Percentiles rank a stretch among this genome's conserved stretches.
phyloP scores from a whole-genome alignment of 1,284 basidiomycete genomes.

The Ustilago trichophora region DNA sequence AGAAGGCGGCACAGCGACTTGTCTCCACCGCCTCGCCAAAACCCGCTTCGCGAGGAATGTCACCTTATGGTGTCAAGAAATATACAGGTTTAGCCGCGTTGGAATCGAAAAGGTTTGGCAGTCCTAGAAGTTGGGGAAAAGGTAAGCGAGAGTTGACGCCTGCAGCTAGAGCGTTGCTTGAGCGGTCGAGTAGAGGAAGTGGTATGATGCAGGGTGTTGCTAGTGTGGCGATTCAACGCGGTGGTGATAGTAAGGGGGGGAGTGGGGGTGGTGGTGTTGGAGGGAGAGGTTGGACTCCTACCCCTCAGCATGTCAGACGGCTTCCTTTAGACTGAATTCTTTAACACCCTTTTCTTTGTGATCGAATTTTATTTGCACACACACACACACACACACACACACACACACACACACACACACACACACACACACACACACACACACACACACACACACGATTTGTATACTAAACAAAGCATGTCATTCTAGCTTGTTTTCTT shows the following conservation, averaged over 20 bases:
- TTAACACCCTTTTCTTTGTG: not conserved
- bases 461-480: too few species aligned
- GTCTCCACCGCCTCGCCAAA: too few species aligned
- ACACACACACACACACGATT: too few species aligned
- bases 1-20: slow-evolving; percentile 29
- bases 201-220: not conserved
- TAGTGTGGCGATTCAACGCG: not conserved
- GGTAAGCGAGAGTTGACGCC: slow-evolving; percentile 17
- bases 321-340: not conserved
- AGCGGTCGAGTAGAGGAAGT: slow-evolving; percentile 22
- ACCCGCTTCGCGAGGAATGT: not conserved
- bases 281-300: slow-evolving; percentile 24
- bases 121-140: slow-evolving; percentile 4
- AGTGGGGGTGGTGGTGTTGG: not conserved
- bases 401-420: too few species aligned
- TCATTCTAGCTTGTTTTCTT: too few species aligned
- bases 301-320: slow-evolving; percentile 21
- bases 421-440: too few species aligned
- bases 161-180: slow-evolving; percentile 31
- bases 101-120: slow-evolving; percentile 5
- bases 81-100: slow-evolving; percentile 16
- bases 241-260: not conserved
- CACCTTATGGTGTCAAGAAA: slow-evolving; percentile 26
- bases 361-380: too few species aligned
- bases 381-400: too few species aligned